These are phyloP conservation scores for Boletus speciosus DNA, from an alignment of 768 basidiomycete species.

Conservation along the genomic window DNA sequence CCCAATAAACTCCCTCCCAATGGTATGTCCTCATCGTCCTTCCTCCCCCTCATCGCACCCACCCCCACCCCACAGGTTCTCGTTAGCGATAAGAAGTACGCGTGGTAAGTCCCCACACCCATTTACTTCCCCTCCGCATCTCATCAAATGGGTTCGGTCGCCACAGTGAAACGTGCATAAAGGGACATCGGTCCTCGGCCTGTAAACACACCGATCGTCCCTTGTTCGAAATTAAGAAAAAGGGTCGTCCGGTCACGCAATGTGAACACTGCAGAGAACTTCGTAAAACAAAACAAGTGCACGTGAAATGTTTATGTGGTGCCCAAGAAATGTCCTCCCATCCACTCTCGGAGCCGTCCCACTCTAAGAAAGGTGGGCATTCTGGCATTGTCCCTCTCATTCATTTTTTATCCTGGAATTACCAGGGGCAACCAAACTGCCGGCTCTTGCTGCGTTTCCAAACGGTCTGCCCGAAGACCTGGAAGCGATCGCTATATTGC, in stretches of 20 bases:
- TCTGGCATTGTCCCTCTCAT: not conserved
- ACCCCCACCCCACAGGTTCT: slow-evolving; percentile 47
- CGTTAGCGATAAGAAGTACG: slow-evolving; percentile 75
- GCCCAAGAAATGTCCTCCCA: slow-evolving; percentile 35
- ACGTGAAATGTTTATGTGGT: slow-evolving; percentile 41
- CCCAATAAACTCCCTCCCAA: slow-evolving; percentile 25
- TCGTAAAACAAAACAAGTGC: slow-evolving; percentile 45
- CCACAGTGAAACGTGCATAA: slow-evolving; percentile 85
- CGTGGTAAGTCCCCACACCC: slow-evolving; percentile 55
- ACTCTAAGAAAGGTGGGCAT: slow-evolving; percentile 63
- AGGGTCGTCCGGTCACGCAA: slow-evolving; percentile 54
- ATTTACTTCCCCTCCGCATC: slow-evolving; percentile 1
- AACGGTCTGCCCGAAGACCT: slow-evolving; percentile 69
- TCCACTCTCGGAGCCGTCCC: slow-evolving; percentile 21
- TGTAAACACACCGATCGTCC: slow-evolving; percentile 88
- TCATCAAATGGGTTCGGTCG: not conserved
- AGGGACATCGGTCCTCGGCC: slow-evolving; percentile 86
- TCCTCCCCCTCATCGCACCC: not conserved
- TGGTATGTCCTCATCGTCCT: slow-evolving; percentile 38
- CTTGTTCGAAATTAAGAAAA: slow-evolving; percentile 77
- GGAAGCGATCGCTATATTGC: slow-evolving; percentile 45
- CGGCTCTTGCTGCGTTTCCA: slow-evolving; percentile 75
- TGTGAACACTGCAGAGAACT: slow-evolving; percentile 49
- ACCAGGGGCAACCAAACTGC: slow-evolving; percentile 55
- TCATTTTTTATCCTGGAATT: slow-evolving; percentile 2